Evolutionary conservation across 2,329 filamentous ascomycete species (phyloP), one percentile per base, ranked within the genome.

Genomic region (Aspergillus glaucus): DNA sequence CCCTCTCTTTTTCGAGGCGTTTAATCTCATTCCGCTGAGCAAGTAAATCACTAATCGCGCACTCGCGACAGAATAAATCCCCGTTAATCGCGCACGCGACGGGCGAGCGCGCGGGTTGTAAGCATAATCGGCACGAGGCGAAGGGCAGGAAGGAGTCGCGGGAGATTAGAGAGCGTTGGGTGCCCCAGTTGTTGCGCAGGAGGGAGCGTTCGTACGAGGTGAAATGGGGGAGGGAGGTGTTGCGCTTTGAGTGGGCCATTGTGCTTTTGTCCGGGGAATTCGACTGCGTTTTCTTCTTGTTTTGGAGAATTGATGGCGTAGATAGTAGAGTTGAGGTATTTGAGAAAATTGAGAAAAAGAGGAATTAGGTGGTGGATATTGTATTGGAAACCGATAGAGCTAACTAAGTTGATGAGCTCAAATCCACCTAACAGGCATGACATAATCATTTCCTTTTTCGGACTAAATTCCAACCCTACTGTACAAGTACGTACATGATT

Each of bases 51-150:
- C 77, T 84, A 46, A 97, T 81, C 7, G 90, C 91, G 72, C 92
- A 98, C 73, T 97, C 93, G 58, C 89, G 84, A 68, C 92, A 98
- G 74, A 97, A 97, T 12, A 98, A 77, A 68, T 97, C 91, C 52
- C 92, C 92, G 55, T 84, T 80, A 2, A 70, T 70, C 2, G 80
- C 75, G 68, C 92, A 97, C 19, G 88, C 84, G 32, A 96, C 89
- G 21, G 93, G 91, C 43, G 89, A 82, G 26, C 85, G 81, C 17
- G 91, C 87, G 6, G 85, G 80, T 51, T 90, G 81, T 14, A 97
- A 84, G 63, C 92, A 98, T 24, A 98, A 78, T 47, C 85, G 82
- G 73, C 92, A 98, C 19, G 86, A 89, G 47, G 86, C 88, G 67
- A 97, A 95, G 4, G 89, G 85, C 9, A 97, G 82, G 69, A 95